Evolutionary conservation across 441 rosid genomes (phyloP).

Genomic region (Adansonia grandidieri): DNA sequence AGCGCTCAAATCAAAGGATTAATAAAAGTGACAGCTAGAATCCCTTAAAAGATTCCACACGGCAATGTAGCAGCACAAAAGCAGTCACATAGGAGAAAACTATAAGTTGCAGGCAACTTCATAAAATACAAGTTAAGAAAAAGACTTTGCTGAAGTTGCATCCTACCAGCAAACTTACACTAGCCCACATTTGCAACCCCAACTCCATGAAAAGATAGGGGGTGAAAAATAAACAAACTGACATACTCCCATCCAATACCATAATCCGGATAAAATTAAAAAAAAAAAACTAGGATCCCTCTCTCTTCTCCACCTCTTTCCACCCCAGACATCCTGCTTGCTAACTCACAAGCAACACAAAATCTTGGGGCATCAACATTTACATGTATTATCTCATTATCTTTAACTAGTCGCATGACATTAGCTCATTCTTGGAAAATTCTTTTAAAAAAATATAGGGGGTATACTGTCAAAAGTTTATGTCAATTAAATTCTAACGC

Average conservation of each 20-base stretch:
- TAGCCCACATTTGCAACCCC: conserved; percentile 3
- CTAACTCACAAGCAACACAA: neutral
- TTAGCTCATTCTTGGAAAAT: neutral
- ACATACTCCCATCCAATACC: conserved; percentile 4
- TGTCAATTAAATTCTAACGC: neutral
- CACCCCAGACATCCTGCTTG: neutral
- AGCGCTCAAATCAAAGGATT: conserved; percentile 13
- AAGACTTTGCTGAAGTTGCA: neutral
- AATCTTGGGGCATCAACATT: neutral
- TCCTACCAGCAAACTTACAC: conserved; percentile 14
- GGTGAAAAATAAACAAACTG: conserved; percentile 12
- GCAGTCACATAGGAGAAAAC: neutral
- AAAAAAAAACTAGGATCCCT: neutral
- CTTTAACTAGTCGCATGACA: neutral
- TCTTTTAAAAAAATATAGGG: neutral
- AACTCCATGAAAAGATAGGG: neutral
- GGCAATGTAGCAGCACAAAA: neutral
- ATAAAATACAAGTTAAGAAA: conserved; percentile 8
- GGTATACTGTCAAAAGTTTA: neutral
- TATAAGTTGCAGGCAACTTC: neutral
- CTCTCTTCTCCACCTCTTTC: neutral
- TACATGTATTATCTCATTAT: neutral
- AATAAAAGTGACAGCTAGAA: neutral
- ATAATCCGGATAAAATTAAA: neutral
- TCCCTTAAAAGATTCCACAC: conserved; percentile 17